Conservation (phyloP, 192 early-diverging fungal species). For the Kickxella alabastrina region DNA sequence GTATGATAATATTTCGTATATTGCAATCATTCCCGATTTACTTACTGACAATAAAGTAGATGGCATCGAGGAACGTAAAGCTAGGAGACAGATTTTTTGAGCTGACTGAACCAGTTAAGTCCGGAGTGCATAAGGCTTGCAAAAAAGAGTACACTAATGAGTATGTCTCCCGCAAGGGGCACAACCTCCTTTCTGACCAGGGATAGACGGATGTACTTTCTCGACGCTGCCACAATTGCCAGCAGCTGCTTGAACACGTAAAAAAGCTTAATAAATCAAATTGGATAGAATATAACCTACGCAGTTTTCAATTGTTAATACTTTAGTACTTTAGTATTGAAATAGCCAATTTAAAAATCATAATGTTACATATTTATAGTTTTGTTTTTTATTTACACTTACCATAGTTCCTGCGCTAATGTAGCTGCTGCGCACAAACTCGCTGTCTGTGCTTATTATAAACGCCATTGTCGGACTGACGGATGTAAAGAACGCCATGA, state of each 20-base stretch:
- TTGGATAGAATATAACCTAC: conserved; percentile 50
- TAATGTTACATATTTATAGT: not conserved
- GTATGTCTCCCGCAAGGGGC: conserved; percentile 35
- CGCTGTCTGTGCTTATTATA: conserved; percentile 21
- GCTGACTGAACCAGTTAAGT: conserved; percentile 43
- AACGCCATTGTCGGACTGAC: conserved; percentile 30
- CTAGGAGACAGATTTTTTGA: conserved; percentile 16
- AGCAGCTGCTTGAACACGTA: conserved; percentile 24
- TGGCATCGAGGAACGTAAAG: conserved; percentile 44
- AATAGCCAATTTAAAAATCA: not conserved
- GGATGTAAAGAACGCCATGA: conserved; percentile 38
- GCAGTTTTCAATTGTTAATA: not conserved
- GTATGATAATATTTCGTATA: too few relatives aligned
- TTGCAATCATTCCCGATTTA: too few relatives aligned
- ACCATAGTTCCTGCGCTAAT: conserved; percentile 51
- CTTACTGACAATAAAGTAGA: conserved; percentile 52
- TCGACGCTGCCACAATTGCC: conserved; percentile 23
- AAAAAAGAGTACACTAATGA: conserved; percentile 32
- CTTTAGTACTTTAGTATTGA: not conserved
- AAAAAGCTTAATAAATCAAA: conserved; percentile 41
- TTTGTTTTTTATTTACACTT: conserved; percentile 7
- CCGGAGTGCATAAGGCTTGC: conserved; percentile 47
- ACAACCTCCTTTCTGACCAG: conserved; percentile 34
- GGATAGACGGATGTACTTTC: conserved; percentile 19
- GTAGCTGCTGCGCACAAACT: conserved; percentile 31